Evolutionary conservation across 352 stramenopile species (phyloP).

Genomic region (Heterotrichella gracilis): DNA sequence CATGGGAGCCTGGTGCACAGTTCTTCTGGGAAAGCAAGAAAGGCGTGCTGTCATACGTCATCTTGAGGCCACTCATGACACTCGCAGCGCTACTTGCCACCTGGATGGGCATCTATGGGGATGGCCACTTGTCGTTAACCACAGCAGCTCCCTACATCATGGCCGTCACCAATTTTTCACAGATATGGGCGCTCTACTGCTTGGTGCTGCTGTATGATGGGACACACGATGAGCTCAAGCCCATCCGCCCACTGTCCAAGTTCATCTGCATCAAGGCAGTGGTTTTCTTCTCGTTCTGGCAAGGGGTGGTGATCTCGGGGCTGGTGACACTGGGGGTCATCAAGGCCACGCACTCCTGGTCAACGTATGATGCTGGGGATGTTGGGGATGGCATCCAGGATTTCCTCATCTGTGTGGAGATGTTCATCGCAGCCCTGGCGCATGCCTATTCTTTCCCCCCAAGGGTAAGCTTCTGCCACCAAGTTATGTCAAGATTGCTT

Average conservation of each 20-base stretch:
- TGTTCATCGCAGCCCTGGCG: slow-evolving; percentile 51
- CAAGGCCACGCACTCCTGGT: slow-evolving; percentile 30
- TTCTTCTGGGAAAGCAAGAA: slow-evolving; percentile 56
- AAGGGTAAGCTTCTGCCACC: too few relatives aligned
- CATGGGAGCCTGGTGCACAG: slow-evolving; percentile 54
- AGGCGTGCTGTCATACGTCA: slow-evolving; percentile 57
- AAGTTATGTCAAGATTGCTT: too few relatives aligned
- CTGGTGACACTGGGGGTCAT: slow-evolving; percentile 46
- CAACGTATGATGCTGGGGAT: slow-evolving; percentile 37
- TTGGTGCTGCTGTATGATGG: slow-evolving; percentile 56
- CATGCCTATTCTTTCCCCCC: slow-evolving; percentile 57
- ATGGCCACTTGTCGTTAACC: slow-evolving; percentile 45
- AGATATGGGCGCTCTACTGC: slow-evolving; percentile 59
- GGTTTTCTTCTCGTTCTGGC: slow-evolving; percentile 71
- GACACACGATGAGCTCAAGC: slow-evolving; percentile 46
- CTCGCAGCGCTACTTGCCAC: slow-evolving; percentile 43
- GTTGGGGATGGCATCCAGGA: slow-evolving; percentile 52
- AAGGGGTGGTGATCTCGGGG: slow-evolving; percentile 49
- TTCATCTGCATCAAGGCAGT: slow-evolving; percentile 63
- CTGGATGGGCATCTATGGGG: slow-evolving; percentile 37
- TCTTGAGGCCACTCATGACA: slow-evolving; percentile 41
- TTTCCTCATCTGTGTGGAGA: slow-evolving; percentile 63
- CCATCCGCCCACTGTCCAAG: slow-evolving; percentile 49
- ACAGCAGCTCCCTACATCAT: slow-evolving; percentile 47
- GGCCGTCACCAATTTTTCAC: slow-evolving; percentile 36